phyloP scores from a whole-genome alignment of 345 rosid genomes.

The Corchorus capsularis region DNA sequence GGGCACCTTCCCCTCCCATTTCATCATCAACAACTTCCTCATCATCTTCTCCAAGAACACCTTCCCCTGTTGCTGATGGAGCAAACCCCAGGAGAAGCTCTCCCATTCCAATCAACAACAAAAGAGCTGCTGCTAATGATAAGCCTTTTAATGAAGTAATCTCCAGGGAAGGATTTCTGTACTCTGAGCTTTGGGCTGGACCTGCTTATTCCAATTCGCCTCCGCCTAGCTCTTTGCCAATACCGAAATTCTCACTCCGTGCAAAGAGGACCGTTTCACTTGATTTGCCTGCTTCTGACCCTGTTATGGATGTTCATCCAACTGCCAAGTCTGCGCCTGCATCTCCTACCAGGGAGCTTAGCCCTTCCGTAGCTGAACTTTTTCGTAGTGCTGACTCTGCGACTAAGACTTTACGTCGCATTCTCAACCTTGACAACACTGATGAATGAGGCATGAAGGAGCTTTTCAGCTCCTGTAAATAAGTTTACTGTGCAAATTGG shows the following conservation, averaged over 20 bases:
- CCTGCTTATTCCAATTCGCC: slow-evolving; percentile 98
- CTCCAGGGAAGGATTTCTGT: slow-evolving; percentile 38
- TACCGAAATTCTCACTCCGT: slow-evolving; percentile 78
- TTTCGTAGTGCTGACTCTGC: slow-evolving; percentile 73
- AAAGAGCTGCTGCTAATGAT: slow-evolving; percentile 28
- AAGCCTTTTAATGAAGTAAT: slow-evolving; percentile 37
- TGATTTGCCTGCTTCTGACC: slow-evolving; percentile 46
- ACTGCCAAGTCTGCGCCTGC: slow-evolving; percentile 83
- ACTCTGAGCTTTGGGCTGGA: slow-evolving; percentile 93
- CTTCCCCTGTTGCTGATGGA: slow-evolving; percentile 26
- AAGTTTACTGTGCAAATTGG: slow-evolving; percentile 33
- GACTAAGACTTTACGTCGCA: slow-evolving; percentile 85
- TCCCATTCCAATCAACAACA: slow-evolving; percentile 54
- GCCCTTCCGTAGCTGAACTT: slow-evolving; percentile 40
- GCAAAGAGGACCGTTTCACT: slow-evolving; percentile 66
- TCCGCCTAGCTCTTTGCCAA: slow-evolving; percentile 88
- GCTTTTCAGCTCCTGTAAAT: slow-evolving; percentile 49
- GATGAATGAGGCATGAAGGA: slow-evolving; percentile 53
- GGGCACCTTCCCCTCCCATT: slow-evolving; percentile 18
- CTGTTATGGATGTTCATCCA: slow-evolving; percentile 41
- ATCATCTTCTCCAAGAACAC: slow-evolving; percentile 36
- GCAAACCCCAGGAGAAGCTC: slow-evolving; percentile 33
- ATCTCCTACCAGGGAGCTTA: slow-evolving; percentile 69
- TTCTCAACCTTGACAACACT: slow-evolving; percentile 76
- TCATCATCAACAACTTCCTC: slow-evolving; percentile 25